These are phyloP conservation scores for Diacronema lutheri DNA, from an alignment of 78 protist genomes.

Conservation along the genomic window DNA sequence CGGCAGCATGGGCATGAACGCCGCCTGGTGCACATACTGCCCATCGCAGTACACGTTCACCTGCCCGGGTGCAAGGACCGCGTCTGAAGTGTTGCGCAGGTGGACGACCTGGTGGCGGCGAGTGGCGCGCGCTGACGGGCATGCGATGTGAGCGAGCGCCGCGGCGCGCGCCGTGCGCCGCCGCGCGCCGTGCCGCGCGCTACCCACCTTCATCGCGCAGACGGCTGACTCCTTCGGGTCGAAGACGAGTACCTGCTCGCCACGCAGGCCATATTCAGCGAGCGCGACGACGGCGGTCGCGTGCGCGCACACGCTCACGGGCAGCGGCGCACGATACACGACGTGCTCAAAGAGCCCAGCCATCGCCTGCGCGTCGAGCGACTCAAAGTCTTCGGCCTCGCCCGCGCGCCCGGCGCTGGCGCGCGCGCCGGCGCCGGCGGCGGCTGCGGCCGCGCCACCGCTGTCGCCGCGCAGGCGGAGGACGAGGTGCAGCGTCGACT, in stretches of 20 bases:
- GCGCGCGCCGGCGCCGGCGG: background rate
- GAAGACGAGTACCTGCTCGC: slow-evolving; percentile 8
- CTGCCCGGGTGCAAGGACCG: slow-evolving; percentile 4
- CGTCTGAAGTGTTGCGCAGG: background rate
- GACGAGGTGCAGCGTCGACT: slow-evolving; percentile 36
- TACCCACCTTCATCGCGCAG: no score
- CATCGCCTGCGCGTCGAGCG: background rate
- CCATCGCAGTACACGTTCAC: background rate
- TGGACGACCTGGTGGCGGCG: background rate
- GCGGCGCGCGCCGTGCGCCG: no score
- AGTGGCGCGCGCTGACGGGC: no score
- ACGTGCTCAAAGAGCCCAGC: background rate
- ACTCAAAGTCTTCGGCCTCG: background rate
- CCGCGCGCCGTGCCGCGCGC: no score
- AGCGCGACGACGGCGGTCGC: background rate
- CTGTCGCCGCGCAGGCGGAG: slow-evolving; percentile 27
- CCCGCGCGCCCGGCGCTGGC: background rate
- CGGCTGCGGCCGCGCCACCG: background rate
- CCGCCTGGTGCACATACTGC: background rate
- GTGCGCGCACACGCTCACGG: background rate
- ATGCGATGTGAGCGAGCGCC: no score
- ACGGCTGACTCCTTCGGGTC: background rate
- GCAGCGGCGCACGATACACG: background rate
- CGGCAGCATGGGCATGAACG: slow-evolving; percentile 22
- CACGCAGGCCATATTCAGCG: background rate